Conservation (phyloP, 2,329 filamentous ascomycete species). For the Cladosporium velox region DNA sequence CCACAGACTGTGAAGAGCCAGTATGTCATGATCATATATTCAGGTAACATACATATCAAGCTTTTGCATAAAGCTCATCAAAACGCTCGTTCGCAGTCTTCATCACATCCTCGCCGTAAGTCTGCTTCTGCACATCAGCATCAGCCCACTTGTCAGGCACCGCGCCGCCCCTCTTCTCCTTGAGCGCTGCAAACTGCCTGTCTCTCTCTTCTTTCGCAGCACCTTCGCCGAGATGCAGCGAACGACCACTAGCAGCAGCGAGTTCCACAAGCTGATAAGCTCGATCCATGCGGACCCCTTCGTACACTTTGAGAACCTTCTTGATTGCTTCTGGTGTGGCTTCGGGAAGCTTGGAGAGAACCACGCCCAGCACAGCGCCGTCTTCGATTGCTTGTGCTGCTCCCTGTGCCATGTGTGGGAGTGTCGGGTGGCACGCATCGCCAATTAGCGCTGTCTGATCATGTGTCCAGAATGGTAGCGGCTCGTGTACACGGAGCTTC, state of each 20-base stretch:
- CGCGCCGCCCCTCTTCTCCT: constrained; percentile 40
- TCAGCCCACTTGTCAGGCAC: constrained; percentile 57
- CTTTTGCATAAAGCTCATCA: constrained; percentile 37
- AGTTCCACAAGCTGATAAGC: constrained; percentile 60
- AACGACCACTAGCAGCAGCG: constrained; percentile 56
- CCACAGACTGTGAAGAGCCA: not conserved
- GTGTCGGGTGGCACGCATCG: constrained; percentile 64
- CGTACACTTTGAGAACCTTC: constrained; percentile 58
- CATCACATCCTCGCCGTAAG: constrained; percentile 51
- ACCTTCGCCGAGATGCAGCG: constrained; percentile 59
- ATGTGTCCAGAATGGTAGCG: constrained; percentile 63
- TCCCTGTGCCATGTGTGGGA: constrained; percentile 65
- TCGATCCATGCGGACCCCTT: constrained; percentile 57
- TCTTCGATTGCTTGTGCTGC: constrained; percentile 68
- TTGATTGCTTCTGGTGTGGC: constrained; percentile 50
- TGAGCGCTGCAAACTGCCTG: constrained; percentile 54
- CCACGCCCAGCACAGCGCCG: constrained; percentile 57
- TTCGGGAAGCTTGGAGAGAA: constrained; percentile 52
- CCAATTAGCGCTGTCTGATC: constrained; percentile 57
- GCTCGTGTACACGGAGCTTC: constrained; percentile 64
- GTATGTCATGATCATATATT: not conserved
- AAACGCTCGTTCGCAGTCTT: constrained; percentile 49
- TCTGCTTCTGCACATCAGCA: constrained; percentile 52
- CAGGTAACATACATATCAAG: constrained; percentile 20
- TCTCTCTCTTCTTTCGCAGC: constrained; percentile 61